Evolutionary conservation across 148 eudicot genomes (phyloP), one percentile per base, ranked within the genome.

Genomic region (Rhododendron molle): DNA sequence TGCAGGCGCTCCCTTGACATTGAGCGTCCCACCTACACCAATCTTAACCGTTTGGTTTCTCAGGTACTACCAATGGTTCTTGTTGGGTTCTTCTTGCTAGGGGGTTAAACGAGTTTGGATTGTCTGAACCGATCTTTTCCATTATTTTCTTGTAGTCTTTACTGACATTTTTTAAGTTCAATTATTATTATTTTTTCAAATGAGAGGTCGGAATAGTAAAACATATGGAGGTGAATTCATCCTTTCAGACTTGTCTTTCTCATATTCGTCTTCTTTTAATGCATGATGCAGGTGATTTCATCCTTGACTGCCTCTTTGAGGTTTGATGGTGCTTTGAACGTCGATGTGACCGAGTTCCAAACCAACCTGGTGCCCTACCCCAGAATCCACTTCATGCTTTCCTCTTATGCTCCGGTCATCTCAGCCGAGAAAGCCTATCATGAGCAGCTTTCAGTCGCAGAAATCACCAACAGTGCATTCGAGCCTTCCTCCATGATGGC

Each of bases 391-490:
- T 87, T 87, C 83, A 87, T 87, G 88, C 88, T 87, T 79, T 87
- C 88, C n/a, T 87, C 88, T 38, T 87, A 87, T 46, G 88, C 88
- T 58, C 88, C 88, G 3, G 88, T 87, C 34, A 87, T 87, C 86
- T 87, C 88, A 12, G 88, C 88, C 23, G 88, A 87, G 79, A 87
- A 67, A 67, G 72, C 72, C 32, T 67, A 67, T 67, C 72, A 67
- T 4, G 72, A 67, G 72, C 72, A 67, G 72, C 72, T 67, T 12
- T 67, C 72, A 67, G 72, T 67, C 0, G 72, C 72, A n/a, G 72
- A 67, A 67, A 67, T 67, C 72, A 67, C 72, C 72, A 67, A 67
- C 72, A 67, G 72, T 26, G 72, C 72, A 26, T 67, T 67, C 5
- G 72, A 67, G 72, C 72, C 72, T 67, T 67, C 72, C 34, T 67